These are phyloP conservation scores for Thymus mandschuricus DNA, from an alignment of 257 asterid species.

Conservation along the genomic window DNA sequence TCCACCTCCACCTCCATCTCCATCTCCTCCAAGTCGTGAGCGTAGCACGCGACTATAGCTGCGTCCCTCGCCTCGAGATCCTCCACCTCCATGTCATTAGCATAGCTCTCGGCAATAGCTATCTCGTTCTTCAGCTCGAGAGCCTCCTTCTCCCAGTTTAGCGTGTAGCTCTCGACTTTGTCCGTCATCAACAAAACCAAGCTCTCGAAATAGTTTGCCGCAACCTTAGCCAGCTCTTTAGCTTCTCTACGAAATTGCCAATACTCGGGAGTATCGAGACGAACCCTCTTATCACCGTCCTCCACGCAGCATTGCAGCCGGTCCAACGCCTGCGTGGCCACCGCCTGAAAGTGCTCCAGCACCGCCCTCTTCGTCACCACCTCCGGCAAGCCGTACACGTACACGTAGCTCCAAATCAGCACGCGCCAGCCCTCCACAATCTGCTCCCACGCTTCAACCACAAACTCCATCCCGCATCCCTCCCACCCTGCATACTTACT, in stretches of 20 bases:
- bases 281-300: not conserved
- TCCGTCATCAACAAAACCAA: slow-evolving; percentile 27
- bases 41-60: no score
- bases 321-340: slow-evolving; percentile 45
- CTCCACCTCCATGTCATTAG: no score
- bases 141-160: no score
- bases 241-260: no score
- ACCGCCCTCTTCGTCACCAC: not conserved
- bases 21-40: no score
- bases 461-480: not conserved
- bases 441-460: slow-evolving; percentile 54
- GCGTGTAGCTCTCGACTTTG: no score
- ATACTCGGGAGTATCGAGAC: no score
- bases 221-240: not conserved
- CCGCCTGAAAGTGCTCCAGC: slow-evolving; percentile 45
- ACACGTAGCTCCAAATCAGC: slow-evolving; percentile 51
- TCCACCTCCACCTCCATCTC: no score
- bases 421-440: slow-evolving; percentile 55
- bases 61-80: no score
- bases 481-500: not conserved
- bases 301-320: slow-evolving; percentile 49
- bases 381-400: slow-evolving; percentile 40
- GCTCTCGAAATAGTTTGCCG: slow-evolving; percentile 24
- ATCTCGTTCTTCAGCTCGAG: no score
- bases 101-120: no score